A percentile compares a stretch with the other conserved stretches of the same genome.
Conservation (phyloP, 805 yeast species). For the Cyberlindnera suaveolens region DNA sequence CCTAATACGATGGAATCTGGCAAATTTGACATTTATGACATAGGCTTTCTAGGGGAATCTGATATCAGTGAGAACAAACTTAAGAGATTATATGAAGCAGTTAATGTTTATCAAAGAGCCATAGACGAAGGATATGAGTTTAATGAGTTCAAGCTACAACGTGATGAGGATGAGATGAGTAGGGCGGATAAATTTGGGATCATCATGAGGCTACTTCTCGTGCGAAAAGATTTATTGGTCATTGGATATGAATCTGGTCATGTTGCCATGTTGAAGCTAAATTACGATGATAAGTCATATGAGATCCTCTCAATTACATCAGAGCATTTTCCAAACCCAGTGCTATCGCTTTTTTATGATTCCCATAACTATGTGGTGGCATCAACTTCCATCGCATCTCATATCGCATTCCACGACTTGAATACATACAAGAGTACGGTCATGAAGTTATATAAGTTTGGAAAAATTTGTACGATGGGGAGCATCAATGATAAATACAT, state of each 20-base stretch:
- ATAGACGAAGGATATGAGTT: constrained; percentile 10
- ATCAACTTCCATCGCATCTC: constrained; percentile 45
- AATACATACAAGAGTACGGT: neutral
- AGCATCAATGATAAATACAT: constrained; percentile 22
- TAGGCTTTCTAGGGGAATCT: constrained; percentile 22
- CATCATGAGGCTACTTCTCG: constrained; percentile 51
- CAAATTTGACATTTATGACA: constrained; percentile 52
- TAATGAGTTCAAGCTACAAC: constrained; percentile 12
- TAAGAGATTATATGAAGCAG: constrained; percentile 20
- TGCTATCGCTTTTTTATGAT: constrained; percentile 37
- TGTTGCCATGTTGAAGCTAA: constrained; percentile 29
- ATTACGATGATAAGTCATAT: constrained; percentile 2
- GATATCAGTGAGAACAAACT: constrained; percentile 13
- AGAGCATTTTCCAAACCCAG: constrained; percentile 49
- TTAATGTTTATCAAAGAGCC: constrained; percentile 15
- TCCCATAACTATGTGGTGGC: constrained; percentile 22
- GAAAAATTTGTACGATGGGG: constrained; percentile 30
- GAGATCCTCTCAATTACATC: constrained; percentile 12
- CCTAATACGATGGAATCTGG: constrained; percentile 64
- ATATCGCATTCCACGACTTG: constrained; percentile 27
- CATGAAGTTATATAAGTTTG: constrained; percentile 24
- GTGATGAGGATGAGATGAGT: constrained; percentile 8
- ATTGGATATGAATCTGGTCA: constrained; percentile 78
- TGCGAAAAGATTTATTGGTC: constrained; percentile 26
- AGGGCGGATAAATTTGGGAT: constrained; percentile 48